phyloP scores from a whole-genome alignment of 345 rosid genomes.

The Cardiospermum halicacabum region DNA sequence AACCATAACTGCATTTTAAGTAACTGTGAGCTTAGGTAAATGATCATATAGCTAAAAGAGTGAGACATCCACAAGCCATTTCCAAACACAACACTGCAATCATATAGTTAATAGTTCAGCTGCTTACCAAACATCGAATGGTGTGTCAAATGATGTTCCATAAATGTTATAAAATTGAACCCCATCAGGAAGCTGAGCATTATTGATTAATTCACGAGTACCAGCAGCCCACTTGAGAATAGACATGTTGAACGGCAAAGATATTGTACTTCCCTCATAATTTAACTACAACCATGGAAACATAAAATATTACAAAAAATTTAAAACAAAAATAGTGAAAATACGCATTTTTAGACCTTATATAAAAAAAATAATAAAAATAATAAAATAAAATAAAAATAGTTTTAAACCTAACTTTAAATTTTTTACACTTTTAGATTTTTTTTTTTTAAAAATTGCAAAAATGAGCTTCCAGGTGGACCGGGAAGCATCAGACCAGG shows the following conservation, averaged over 20 bases:
- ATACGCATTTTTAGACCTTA: no score
- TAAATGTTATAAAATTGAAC: constrained; percentile 71
- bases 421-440: no score
- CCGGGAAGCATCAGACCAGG: no score
- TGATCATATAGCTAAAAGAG: neutral
- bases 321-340: neutral
- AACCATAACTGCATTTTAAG: constrained; percentile 62
- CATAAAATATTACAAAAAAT: neutral
- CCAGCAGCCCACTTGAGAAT: constrained; percentile 67
- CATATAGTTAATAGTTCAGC: neutral
- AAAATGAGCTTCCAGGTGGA: no score
- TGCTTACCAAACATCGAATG: constrained; percentile 79
- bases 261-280: constrained; percentile 53
- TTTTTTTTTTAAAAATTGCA: no score
- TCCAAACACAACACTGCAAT: neutral
- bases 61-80: neutral
- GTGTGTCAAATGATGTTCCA: constrained; percentile 75
- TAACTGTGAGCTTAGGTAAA: constrained; percentile 8
- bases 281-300: constrained; percentile 39
- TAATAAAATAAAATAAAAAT: no score
- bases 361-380: no score
- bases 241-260: constrained; percentile 67
- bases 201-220: constrained; percentile 58
- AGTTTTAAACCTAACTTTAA: no score
- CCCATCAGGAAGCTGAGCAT: constrained; percentile 60